phyloP scores from a whole-genome alignment of 2,329 filamentous ascomycete species.

The Emmonsia crescens region DNA sequence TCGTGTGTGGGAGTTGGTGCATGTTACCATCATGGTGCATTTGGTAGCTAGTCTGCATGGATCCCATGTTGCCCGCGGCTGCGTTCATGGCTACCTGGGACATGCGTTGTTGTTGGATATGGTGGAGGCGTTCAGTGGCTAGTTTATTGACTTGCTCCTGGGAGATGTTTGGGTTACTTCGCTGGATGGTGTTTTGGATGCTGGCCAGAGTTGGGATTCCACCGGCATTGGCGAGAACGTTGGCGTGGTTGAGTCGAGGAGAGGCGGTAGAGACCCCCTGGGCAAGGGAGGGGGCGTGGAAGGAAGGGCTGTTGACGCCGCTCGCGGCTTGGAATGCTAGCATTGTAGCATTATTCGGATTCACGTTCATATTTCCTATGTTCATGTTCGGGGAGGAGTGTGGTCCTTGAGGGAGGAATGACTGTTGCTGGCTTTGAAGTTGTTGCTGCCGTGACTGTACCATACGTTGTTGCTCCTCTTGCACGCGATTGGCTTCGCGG shows the following conservation, averaged over 20 bases:
- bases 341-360: conserved; percentile 34
- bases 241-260: conserved; percentile 39
- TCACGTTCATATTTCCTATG: conserved; percentile 30
- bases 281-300: conserved; percentile 25
- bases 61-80: conserved; percentile 37
- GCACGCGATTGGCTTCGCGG: conserved; percentile 37
- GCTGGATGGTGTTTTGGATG: conserved; percentile 43
- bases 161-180: conserved; percentile 40
- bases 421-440: conserved; percentile 32
- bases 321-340: conserved; percentile 34
- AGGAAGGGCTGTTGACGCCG: conserved; percentile 35
- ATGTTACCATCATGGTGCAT: conserved; percentile 29
- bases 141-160: conserved; percentile 45
- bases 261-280: conserved; percentile 35
- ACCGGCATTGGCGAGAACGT: conserved; percentile 42
- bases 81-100: conserved; percentile 44
- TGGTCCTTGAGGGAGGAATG: conserved; percentile 30
- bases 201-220: conserved; percentile 43
- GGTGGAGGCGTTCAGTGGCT: conserved; percentile 42
- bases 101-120: conserved; percentile 35
- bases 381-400: conserved; percentile 38
- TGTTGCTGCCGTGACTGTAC: conserved; percentile 43
- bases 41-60: conserved; percentile 31
- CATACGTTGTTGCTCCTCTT: conserved; percentile 46
- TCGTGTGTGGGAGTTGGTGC: conserved; percentile 17